Base-by-base conservation (phyloP, 306 rosid species). In the Sicyos baderoa region DNA sequence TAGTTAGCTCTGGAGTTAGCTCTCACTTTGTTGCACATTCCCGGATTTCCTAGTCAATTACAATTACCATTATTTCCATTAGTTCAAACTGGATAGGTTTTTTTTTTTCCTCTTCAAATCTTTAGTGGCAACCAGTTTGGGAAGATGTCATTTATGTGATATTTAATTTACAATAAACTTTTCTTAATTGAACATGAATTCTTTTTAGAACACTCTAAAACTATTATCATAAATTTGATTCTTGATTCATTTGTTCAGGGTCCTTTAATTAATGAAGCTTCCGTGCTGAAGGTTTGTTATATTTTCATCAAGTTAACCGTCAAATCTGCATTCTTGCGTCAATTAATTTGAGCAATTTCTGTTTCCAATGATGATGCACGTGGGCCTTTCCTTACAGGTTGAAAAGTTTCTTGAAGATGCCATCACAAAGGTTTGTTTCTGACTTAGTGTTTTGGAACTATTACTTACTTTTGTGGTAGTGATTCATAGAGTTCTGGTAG, bases 231-330 rank as follows among this genome's bases (percentile, higher is more conserved):
- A 25, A n/a, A 48, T 72, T 25, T 45, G 32, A 64, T 64, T 48
- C 23, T 23, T 16, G 13, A 40, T 51, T 23, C 50, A 15, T 81
- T 68, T 75, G 55, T 81, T 74, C 83, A 93, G 97, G 99, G 99
- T 54, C 99, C 99, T 77, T 81, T 93, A 64, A 93, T 93, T 76
- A 93, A 93, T 77, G 99, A 93, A 82, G 97, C 99, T 76, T 97
- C 99, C 35, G 96, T 93, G 0, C 49, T 82, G 64, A 93, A 93
- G 99, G 99, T 92, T 73, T 68, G 77, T 78, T 67, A n/a, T 52
- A 29, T 11, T 65, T 56, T n/a, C 54, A 5, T 69, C 50, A 70
- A 19, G 53, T 48, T 56, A n/a, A 2, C 59, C 35, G 40, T n/a
- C n/a, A n/a, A n/a, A n/a, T n/a, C n/a, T 69, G 19, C 73, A 50